Evolutionary conservation across 2,329 filamentous ascomycete genomes (phyloP), one percentile per base, ranked within the genome.

Genomic region (Aspergillus hiratsukae): DNA sequence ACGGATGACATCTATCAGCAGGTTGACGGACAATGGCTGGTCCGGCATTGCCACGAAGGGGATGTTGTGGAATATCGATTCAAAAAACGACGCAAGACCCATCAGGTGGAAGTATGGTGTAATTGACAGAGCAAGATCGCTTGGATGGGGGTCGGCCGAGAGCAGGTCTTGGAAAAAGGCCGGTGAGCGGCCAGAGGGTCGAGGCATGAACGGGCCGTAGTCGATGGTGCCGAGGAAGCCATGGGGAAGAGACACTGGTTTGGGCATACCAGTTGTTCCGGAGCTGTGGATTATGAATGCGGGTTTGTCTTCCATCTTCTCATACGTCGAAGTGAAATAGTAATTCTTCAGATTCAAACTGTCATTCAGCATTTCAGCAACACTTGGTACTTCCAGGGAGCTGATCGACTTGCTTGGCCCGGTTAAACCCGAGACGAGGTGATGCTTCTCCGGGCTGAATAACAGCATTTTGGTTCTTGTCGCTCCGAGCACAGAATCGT

Each of bases 251-350:
- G 54, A 56, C 4, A 71, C 66, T 3, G 63, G 68, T 41, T 72
- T 72, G 2, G 69, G 69, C 58, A 68, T 58, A 17, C 68, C 23
- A 23, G 72, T 74, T 2, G 71, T 71, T 25, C 72, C 72, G n/a
- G 72, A 74, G 19, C 71, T 74, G 55, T 74, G 72, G 28, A 72
- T 68, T 8, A 73, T 69, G 10, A 67, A 53, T 2, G 57, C 52
- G 3, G 55, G 56, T 3, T 68, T 57, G 51, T 70, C 53, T 54
- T 69, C 66, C 6, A 58, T 59, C 3, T 72, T 64, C 27, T 62
- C 54, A 31, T 53, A 68, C 65, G 2, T 45, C 50, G 40, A 54
- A 68, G 7, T 61, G 53, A 53, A 66, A 35, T 4, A 71, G 10
- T 53, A 50, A 21, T 53, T 51, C 25, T 54, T 28, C 27, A 52